Conservation (phyloP, 805 yeast species). For the Zygoascus ofunaensis region DNA sequence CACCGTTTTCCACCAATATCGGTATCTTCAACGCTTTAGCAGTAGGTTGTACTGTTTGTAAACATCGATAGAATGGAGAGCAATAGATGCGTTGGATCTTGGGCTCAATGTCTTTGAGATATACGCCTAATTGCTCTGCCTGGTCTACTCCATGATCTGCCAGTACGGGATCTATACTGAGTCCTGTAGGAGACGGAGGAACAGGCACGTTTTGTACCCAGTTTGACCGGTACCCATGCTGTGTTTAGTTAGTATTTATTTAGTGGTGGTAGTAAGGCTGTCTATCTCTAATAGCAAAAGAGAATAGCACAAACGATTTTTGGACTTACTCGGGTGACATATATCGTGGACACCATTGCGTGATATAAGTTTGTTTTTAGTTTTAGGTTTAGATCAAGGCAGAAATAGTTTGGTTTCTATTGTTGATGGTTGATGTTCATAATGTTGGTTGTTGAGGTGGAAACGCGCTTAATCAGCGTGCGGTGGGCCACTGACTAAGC, state of each 20-base stretch:
- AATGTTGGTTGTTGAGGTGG: too few species aligned
- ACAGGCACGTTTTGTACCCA: constrained; percentile 49
- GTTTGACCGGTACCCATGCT: constrained; percentile 83
- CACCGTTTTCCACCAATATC: constrained; percentile 65
- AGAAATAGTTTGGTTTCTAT: too few species aligned
- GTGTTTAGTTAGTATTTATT: too few species aligned
- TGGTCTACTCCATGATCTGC: constrained; percentile 85
- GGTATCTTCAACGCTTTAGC: constrained; percentile 50
- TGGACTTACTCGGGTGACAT: constrained; percentile 19
- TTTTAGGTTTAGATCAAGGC: too few species aligned
- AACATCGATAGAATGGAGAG: constrained; percentile 85
- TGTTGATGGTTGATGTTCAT: too few species aligned
- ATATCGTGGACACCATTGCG: constrained; percentile 16
- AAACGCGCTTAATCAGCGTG: too few species aligned
- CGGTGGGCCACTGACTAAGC: too few species aligned
- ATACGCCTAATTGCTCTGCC: constrained; percentile 68
- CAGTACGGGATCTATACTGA: constrained; percentile 79
- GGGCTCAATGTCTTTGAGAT: constrained; percentile 41
- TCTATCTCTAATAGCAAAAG: too few species aligned
- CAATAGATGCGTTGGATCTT: constrained; percentile 63
- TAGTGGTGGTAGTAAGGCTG: too few species aligned
- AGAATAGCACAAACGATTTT: not conserved
- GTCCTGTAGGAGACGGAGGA: constrained; percentile 83
- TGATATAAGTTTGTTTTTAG: too few species aligned
- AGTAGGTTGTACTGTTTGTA: constrained; percentile 70